Evolutionary conservation across 306 rosid genomes (phyloP).

Genomic region (Prunus mume): DNA sequence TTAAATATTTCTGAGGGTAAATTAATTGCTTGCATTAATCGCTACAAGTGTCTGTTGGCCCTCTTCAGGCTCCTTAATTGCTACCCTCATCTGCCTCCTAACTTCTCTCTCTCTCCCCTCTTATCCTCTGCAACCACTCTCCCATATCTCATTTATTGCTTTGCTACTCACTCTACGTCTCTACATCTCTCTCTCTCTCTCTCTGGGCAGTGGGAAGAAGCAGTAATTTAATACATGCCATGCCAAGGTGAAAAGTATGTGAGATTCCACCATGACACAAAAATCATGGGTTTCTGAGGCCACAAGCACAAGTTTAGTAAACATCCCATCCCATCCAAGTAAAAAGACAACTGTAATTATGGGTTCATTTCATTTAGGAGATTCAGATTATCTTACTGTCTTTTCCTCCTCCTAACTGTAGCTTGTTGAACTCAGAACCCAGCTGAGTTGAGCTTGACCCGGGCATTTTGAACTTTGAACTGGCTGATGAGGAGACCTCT

Average conservation of each 20-base stretch:
- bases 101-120: background rate
- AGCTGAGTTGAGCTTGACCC: conserved; percentile 2
- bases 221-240: background rate
- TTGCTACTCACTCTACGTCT: background rate
- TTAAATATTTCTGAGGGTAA: conserved; percentile 17
- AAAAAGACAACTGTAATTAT: background rate
- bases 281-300: background rate
- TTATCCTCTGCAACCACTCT: conserved; percentile 33
- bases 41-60: conserved; percentile 19
- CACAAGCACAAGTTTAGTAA: too few relatives aligned
- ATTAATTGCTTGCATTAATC: conserved; percentile 29
- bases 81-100: conserved; percentile 9
- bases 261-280: background rate
- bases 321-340: background rate
- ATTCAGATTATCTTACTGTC: conserved; percentile 4
- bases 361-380: background rate
- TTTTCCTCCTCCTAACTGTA: conserved; percentile 20
- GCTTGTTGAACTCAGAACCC: conserved; percentile 20
- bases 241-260: background rate
- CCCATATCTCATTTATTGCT: conserved; percentile 24
- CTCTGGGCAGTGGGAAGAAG: background rate
- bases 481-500: conserved; percentile 5
- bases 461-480: conserved; percentile 1
- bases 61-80: conserved; percentile 26
- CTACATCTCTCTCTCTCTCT: conserved; percentile 4